Evolutionary conservation across 1,139 yeast species (phyloP).

Genomic region (Hyphopichia pseudoburtonii): DNA sequence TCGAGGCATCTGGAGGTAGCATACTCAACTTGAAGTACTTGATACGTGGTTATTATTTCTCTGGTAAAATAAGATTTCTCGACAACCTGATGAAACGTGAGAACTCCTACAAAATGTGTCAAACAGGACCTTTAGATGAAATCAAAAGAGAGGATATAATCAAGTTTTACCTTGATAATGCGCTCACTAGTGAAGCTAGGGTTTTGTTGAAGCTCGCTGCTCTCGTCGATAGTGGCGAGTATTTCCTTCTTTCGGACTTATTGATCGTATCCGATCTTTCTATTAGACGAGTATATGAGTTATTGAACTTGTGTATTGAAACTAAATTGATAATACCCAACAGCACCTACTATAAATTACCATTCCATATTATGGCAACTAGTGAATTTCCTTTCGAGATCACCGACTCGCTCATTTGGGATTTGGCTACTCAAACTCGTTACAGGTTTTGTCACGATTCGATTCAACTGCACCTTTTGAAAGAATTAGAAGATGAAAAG

Average conservation of each 20-base stretch:
- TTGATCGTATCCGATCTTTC: conserved; percentile 38
- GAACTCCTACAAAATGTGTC: neutral
- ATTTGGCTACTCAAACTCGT: conserved; percentile 32
- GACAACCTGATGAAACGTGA: neutral
- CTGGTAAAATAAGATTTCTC: neutral
- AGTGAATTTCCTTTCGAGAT: conserved; percentile 37
- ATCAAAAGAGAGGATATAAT: conserved; percentile 9
- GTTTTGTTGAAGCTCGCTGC: conserved; percentile 43
- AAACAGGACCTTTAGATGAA: neutral
- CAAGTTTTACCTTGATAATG: conserved; percentile 11
- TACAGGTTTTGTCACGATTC: conserved; percentile 41
- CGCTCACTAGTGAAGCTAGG: conserved; percentile 17
- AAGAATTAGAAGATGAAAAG: conserved; percentile 21
- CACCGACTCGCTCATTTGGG: conserved; percentile 33
- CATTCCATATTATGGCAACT: conserved; percentile 39
- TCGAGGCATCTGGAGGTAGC: conserved; percentile 15
- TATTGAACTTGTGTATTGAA: conserved; percentile 36
- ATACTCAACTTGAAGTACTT: conserved; percentile 14
- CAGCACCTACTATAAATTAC: conserved; percentile 48
- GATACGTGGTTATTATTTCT: conserved; percentile 4
- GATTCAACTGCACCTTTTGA: conserved; percentile 25
- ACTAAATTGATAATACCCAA: conserved; percentile 37
- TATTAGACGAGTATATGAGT: conserved; percentile 20
- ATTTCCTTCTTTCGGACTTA: conserved; percentile 46
- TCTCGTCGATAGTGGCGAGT: conserved; percentile 39